phyloP scores from a whole-genome alignment of 257 asterid genomes.

The Cordia subcordata region DNA sequence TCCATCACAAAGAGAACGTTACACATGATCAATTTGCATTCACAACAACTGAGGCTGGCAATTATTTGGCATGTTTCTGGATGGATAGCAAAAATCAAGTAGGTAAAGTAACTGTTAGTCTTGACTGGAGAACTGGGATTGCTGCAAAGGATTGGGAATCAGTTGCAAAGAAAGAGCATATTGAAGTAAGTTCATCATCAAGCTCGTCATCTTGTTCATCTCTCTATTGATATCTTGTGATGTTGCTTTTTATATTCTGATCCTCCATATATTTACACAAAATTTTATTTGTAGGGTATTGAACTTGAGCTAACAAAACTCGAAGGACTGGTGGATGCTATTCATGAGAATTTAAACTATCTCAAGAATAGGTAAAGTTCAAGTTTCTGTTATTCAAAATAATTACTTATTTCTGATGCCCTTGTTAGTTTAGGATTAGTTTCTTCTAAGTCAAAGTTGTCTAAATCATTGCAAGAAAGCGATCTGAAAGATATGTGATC shows the following conservation, averaged over 20 bases:
- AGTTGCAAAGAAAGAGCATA: conserved; percentile 82
- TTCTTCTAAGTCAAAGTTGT: no score
- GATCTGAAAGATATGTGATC: no score
- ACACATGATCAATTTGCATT: conserved; percentile 77
- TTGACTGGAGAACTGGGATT: conserved; percentile 83
- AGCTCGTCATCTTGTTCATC: conserved; percentile 1
- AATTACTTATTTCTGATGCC: background rate
- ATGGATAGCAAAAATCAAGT: conserved; percentile 27
- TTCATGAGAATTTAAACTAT: conserved; percentile 44
- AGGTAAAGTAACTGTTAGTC: conserved; percentile 52
- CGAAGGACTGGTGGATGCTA: conserved; percentile 54
- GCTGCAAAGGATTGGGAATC: conserved; percentile 82
- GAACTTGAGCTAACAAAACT: conserved; percentile 74
- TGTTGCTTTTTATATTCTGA: background rate
- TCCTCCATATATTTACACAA: conserved; percentile 1
- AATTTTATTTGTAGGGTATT: conserved; percentile 48
- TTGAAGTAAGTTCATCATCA: conserved; percentile 42
- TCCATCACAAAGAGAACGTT: conserved; percentile 59
- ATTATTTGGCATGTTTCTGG: conserved; percentile 66
- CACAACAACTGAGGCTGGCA: conserved; percentile 71
- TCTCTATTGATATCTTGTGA: background rate
- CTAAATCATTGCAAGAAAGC: background rate
- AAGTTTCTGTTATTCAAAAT: background rate
- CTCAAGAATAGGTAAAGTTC: conserved; percentile 42
- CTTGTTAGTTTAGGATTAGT: background rate